Base-by-base conservation (phyloP, 352 stramenopile genomes). In the Pythium aristosporum region DNA sequence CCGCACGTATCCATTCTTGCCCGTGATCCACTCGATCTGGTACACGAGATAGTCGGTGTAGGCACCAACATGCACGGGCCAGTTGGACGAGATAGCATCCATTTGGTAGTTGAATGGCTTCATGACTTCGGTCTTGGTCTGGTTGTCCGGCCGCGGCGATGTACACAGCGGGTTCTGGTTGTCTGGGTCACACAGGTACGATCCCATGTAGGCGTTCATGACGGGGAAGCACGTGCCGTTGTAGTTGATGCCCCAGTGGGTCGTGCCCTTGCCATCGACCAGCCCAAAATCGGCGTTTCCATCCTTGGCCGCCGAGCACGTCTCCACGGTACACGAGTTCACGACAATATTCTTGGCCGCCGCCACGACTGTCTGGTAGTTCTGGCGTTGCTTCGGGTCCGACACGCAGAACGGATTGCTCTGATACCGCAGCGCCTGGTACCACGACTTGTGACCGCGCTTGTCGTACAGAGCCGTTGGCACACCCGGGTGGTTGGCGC, bases 71-170 rank as follows among this genome's bases (percentile, higher is more conserved):
- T 85, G 78, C 36, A 92, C 72, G 11, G 74, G 74, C 82, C 80
- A 92, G 56, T 92, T 92, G 13, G 80, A 75, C n/a, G 80, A 91
- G 54, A 91, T 88, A 9, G 78, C 82, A 25, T 91, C 80, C 80
- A 89, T 91, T 57, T 91, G 79, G 61, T 91, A 91, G 67, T 82
- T 87, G 58, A 91, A 89, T 15, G 67, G 13, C 51, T 81, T 75
- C 77, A 89, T 88, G 16, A 78, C 73, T 23, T 87, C 84, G 12
- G 77, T 86, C 61, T 71, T 63, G 0, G 76, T 76, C 28, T 20
- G 69, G 3, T 57, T 68, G 43, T 71, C 57, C n/a, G 75, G 72
- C 0, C 82, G 77, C 44, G 82, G 80, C 4, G 34, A 65, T 12
- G 64, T 50, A 47, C 84, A 93, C 8, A 73, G 66, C 46, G 57